Base-by-base conservation (phyloP, 768 basidiomycete species). In the Russula foetens region DNA sequence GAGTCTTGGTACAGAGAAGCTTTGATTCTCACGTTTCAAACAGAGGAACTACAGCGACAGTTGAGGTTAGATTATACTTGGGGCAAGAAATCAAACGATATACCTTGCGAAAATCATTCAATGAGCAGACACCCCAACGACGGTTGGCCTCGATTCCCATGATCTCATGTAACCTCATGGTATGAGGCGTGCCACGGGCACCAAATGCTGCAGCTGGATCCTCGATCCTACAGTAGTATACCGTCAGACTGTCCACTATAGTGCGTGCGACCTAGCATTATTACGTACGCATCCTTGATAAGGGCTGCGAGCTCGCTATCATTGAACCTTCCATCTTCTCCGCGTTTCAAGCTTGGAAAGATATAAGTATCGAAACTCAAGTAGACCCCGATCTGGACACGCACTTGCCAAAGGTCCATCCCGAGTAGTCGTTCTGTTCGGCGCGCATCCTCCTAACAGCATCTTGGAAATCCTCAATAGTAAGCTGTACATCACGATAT, bases 81-180 rank as follows among this genome's bases (percentile, higher is more conserved):
- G 3, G 26, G 53, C n/a, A 46, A 23, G 29, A 19, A 24, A 23
- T 52, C 29, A 24, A n/a, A 9, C n/a, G 38, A 50, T 71, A 56
- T 61, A 79, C 81, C 77, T 79, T 84, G 58, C 90, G 77, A 73
- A 93, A 93, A 60, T 92, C 90, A 64, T 93, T 93, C 63, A 93
- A 70, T 1, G 86, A 84, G 69, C 90, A 92, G 23, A 86, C 84
- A 49, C 90, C 90, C 90, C 90, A 94, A 21, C 69, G 64, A 29
- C 91, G 80, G 68, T 81, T 87, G 59, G 85, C 77, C 66, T 88
- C 83, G 49, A 93, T 92, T 43, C 89, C 89, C 88, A 93, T 87
- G 44, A 92, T 77, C 69, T 94, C 92, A 62, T 91, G 81, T 28
- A 91, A 68, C 46, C 80, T 83, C 85, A 92, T 88, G 50, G 79